A percentile compares a stretch with the other conserved stretches of the same genome.
Conservation (phyloP, 2,329 filamentous ascomycete species). For the Leptodontidium sp. region DNA sequence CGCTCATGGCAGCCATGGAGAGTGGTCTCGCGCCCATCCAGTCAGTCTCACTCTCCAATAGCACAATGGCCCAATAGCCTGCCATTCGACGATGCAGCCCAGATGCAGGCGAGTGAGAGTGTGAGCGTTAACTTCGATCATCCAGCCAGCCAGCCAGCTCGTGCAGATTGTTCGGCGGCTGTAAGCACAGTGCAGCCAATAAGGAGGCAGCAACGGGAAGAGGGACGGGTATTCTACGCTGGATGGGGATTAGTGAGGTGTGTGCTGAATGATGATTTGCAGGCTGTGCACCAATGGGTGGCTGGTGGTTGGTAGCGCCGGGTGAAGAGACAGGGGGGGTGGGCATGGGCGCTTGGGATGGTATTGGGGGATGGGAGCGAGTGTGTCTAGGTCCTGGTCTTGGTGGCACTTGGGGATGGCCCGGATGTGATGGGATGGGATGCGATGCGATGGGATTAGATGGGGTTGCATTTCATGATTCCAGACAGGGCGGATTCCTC, state of each 20-base stretch:
- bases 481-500: too few species aligned
- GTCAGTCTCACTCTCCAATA: too few species aligned
- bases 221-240: slow-evolving; percentile 14
- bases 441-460: too few species aligned
- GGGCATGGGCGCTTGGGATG: slow-evolving; percentile 7
- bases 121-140: slow-evolving; percentile 7
- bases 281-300: not conserved
- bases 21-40: not conserved
- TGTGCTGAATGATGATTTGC: not conserved
- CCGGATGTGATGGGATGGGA: too few species aligned
- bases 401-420: not conserved
- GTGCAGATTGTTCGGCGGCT: slow-evolving; percentile 22
- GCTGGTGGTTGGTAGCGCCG: slow-evolving; percentile 3
- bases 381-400: not conserved
- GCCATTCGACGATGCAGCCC: slow-evolving; percentile 8
- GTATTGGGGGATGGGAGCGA: slow-evolving; percentile 1
- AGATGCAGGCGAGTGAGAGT: not conserved
- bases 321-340: slow-evolving; percentile 1
- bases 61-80: not conserved
- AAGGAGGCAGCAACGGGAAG: not conserved
- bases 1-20: not conserved
- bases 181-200: slow-evolving; percentile 16
- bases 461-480: too few species aligned
- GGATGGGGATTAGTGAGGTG: not conserved
- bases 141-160: not conserved